phyloP scores from a whole-genome alignment of 345 rosid genomes.

The Salix dunnii region DNA sequence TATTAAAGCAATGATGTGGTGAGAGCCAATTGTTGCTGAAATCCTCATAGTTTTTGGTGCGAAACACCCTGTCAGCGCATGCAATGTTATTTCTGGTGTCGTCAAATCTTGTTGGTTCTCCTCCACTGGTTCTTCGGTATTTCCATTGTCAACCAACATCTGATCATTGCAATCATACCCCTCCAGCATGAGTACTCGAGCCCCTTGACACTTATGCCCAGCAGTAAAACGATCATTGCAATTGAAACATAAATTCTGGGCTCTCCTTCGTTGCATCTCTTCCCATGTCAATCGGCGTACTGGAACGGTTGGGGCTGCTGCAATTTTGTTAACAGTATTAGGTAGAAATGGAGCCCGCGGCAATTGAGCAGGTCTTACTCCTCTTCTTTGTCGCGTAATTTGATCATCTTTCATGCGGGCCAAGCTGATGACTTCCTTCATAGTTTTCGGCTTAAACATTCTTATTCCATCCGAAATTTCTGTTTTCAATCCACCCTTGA shows the following conservation, averaged over 20 bases:
- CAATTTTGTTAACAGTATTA: neutral
- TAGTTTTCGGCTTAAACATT: neutral
- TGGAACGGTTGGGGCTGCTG: neutral
- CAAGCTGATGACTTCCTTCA: neutral
- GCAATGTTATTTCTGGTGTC: neutral
- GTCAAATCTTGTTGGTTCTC: neutral
- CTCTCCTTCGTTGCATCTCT: neutral
- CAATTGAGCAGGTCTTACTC: neutral
- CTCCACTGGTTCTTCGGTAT: neutral
- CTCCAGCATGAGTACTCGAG: neutral
- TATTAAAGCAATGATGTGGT: neutral
- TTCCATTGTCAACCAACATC: too few species aligned
- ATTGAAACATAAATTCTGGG: neutral
- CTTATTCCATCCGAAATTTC: neutral
- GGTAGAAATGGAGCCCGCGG: neutral
- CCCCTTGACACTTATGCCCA: neutral
- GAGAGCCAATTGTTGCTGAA: neutral
- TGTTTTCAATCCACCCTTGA: neutral
- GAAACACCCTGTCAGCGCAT: neutral
- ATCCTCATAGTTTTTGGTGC: neutral
- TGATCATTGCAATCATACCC: neutral
- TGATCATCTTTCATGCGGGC: neutral
- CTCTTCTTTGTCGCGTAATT: neutral
- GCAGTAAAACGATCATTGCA: neutral
- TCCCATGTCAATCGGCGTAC: neutral